phyloP scores from a whole-genome alignment of 805 yeast genomes.

The Dipodascus geniculatus region DNA sequence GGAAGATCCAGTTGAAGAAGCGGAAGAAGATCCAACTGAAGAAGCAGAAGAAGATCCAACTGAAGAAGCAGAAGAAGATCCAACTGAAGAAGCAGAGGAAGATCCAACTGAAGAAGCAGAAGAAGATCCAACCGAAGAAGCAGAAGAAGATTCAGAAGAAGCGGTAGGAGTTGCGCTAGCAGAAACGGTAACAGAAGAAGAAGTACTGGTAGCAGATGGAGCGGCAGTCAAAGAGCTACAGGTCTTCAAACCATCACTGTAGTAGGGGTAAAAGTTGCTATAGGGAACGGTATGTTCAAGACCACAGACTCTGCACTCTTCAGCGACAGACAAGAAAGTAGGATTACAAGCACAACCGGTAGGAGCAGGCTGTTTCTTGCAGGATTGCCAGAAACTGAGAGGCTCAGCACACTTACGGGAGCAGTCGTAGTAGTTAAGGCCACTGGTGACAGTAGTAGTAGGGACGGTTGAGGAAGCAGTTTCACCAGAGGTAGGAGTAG shows the following conservation, averaged over 20 bases:
- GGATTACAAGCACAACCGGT: neutral
- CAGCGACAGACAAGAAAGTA: neutral
- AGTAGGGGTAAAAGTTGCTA: neutral
- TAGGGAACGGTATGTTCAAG: neutral
- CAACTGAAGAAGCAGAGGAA: neutral
- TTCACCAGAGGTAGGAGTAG: conserved; percentile 4
- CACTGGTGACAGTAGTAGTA: conserved; percentile 3
- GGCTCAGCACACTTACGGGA: neutral
- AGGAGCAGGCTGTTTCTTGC: neutral
- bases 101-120: neutral
- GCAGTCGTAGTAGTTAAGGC: neutral
- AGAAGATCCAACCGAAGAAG: neutral
- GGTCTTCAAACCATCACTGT: neutral
- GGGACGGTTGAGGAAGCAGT: conserved; percentile 8
- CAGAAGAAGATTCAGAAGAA: conserved; percentile 1
- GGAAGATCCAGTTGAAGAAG: conserved; percentile 9
- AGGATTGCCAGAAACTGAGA: neutral
- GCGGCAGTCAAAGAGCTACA: neutral
- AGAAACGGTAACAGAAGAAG: conserved; percentile 14
- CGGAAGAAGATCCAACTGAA: neutral
- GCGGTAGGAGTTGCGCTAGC: conserved; percentile 12
- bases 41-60: neutral
- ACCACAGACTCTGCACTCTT: neutral
- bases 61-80: neutral
- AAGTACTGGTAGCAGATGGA: conserved; percentile 3